These are phyloP conservation scores for Fraxinus sp. DNA, from an alignment of 305 asterid genomes.

Conservation along the genomic window DNA sequence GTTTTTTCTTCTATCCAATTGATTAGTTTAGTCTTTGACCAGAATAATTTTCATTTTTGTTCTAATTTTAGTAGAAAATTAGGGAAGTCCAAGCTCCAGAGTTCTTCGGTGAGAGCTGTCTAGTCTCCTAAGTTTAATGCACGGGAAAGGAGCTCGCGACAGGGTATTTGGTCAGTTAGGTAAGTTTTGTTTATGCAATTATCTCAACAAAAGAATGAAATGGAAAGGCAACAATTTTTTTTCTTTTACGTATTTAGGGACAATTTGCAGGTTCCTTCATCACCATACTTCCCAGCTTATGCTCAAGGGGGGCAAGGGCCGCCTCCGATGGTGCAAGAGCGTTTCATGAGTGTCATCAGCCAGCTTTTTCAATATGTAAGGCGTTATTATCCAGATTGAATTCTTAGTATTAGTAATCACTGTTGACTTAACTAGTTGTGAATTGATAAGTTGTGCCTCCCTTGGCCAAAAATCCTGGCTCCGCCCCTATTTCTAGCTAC, in stretches of 20 bases:
- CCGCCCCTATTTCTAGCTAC: neutral
- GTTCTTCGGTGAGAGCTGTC: conserved; percentile 38
- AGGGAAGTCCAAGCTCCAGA: conserved; percentile 31
- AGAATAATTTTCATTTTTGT: neutral
- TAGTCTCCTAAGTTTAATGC: conserved; percentile 39
- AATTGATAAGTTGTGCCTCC: neutral
- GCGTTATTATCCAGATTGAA: conserved; percentile 7
- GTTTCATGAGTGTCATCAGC: conserved; percentile 89
- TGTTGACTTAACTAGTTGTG: neutral
- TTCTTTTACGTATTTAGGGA: conserved; percentile 29
- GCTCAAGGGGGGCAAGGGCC: conserved; percentile 87
- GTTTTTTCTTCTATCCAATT: neutral
- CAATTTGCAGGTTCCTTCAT: conserved; percentile 47
- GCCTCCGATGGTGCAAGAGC: conserved; percentile 82
- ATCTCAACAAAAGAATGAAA: neutral
- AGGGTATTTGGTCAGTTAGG: conserved; percentile 82
- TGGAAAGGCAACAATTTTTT: neutral
- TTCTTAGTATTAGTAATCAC: neutral
- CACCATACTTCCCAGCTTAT: conserved; percentile 71
- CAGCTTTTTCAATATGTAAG: conserved; percentile 92
- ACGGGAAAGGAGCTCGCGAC: conserved; percentile 38
- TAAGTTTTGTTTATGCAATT: conserved; percentile 13
- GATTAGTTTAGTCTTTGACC: neutral
- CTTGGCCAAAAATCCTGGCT: no score
- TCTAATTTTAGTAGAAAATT: conserved; percentile 36